A percentile compares a stretch with the other conserved stretches of the same genome.
Evolutionary conservation across 768 basidiomycete species (phyloP).

Genomic region (Calocybe gangraenosa): DNA sequence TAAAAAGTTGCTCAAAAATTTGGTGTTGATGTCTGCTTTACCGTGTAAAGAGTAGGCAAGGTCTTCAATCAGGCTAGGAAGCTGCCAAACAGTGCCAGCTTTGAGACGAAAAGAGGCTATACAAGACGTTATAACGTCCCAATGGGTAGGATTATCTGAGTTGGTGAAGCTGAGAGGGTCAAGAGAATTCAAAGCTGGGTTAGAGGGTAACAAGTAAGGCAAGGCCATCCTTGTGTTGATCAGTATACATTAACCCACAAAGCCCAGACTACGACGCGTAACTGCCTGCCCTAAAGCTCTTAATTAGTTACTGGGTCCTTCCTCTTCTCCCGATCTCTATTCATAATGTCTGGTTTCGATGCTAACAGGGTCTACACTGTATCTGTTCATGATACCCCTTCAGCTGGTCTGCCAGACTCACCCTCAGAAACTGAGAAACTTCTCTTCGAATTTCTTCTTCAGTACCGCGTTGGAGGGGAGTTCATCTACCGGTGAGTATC

Average conservation of each 20-base stretch:
- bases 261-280: constrained; percentile 14
- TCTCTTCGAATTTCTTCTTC: constrained; percentile 80
- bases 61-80: constrained; percentile 26
- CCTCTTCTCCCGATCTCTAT: constrained; percentile 3
- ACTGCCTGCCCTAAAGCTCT: constrained; percentile 23
- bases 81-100: constrained; percentile 12
- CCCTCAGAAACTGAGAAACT: constrained; percentile 80
- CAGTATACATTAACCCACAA: too few relatives aligned
- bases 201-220: constrained; percentile 22
- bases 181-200: constrained; percentile 17
- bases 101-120: constrained; percentile 14
- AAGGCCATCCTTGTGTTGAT: too few relatives aligned
- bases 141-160: constrained; percentile 21
- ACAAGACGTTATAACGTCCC: constrained; percentile 22
- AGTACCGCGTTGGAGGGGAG: constrained; percentile 84
- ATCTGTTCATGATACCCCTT: constrained; percentile 63
- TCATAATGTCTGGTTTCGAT: constrained; percentile 84
- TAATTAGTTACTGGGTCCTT: constrained; percentile 11
- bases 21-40: constrained; percentile 21
- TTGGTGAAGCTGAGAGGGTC: constrained; percentile 27
- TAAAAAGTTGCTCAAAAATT: constrained; percentile 18
- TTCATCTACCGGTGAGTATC: constrained; percentile 81
- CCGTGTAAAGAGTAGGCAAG: constrained; percentile 29
- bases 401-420: constrained; percentile 56
- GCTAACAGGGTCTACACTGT: constrained; percentile 78